phyloP scores from a whole-genome alignment of 1,284 basidiomycete genomes.

The Apiotrichum domesticum region DNA sequence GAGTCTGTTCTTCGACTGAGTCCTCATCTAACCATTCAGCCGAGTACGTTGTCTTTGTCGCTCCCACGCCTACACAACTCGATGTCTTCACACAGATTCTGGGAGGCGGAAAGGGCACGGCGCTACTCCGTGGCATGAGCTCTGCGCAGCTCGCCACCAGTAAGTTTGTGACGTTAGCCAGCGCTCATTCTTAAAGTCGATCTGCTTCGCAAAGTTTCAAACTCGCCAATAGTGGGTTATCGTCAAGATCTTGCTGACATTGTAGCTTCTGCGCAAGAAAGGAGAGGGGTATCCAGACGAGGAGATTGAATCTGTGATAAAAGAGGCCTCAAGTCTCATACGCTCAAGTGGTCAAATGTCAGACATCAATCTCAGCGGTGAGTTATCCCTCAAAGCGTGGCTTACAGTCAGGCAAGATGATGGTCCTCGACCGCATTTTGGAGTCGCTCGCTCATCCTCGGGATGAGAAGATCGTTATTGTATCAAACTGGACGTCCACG shows the following conservation, averaged over 20 bases:
- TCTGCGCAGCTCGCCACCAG: slow-evolving; percentile 78
- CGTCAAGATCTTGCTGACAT: slow-evolving; percentile 1
- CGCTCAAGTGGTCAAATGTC: not conserved
- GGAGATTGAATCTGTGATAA: slow-evolving; percentile 61
- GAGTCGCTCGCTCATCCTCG: slow-evolving; percentile 59
- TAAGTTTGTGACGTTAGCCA: slow-evolving; percentile 33
- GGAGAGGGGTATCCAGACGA: slow-evolving; percentile 45
- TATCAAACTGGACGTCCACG: slow-evolving; percentile 84
- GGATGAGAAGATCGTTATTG: slow-evolving; percentile 87
- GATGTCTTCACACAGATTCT: slow-evolving; percentile 63
- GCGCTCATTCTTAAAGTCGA: slow-evolving; percentile 27
- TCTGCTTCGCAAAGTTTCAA: slow-evolving; percentile 79
- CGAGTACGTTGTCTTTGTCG: slow-evolving; percentile 89
- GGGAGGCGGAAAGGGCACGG: slow-evolving; percentile 54
- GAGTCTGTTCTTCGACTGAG: not conserved
- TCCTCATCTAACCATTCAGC: slow-evolving; percentile 50
- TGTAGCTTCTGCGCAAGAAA: slow-evolving; percentile 62
- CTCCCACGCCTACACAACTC: slow-evolving; percentile 73
- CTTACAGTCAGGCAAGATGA: slow-evolving; percentile 61
- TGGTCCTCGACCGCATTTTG: slow-evolving; percentile 68
- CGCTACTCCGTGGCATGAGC: slow-evolving; percentile 61
- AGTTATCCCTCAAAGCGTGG: not conserved
- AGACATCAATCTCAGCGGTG: slow-evolving; percentile 13
- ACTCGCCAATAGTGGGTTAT: slow-evolving; percentile 64
- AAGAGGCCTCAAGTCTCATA: slow-evolving; percentile 50